These are phyloP conservation scores for Samsoniella hepiali DNA, from an alignment of 2,329 filamentous ascomycete species.

Conservation along the genomic window DNA sequence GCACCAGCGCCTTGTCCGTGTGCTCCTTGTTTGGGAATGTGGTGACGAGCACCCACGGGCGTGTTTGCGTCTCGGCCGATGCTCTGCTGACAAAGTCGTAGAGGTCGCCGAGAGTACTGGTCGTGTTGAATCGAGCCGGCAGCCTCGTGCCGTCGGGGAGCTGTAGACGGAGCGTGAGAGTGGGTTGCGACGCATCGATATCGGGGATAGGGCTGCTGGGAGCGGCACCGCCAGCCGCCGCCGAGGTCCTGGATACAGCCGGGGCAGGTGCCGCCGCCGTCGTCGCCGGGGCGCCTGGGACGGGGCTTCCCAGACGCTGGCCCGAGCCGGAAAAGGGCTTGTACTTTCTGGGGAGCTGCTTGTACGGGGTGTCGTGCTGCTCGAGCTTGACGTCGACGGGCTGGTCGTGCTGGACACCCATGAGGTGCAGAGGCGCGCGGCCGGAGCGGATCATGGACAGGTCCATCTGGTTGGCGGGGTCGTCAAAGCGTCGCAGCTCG, in stretches of 20 bases:
- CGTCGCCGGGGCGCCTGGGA: conserved; percentile 53
- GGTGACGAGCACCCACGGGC: conserved; percentile 73
- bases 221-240: background rate
- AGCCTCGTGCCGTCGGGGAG: conserved; percentile 74
- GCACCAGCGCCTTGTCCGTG: conserved; percentile 58
- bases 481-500: conserved; percentile 72
- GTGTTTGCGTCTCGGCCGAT: conserved; percentile 51
- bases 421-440: conserved; percentile 71
- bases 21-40: conserved; percentile 83
- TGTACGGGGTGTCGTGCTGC: conserved; percentile 70
- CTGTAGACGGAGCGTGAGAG: conserved; percentile 69
- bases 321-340: conserved; percentile 71
- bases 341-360: conserved; percentile 69
- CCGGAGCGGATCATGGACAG: conserved; percentile 74
- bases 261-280: conserved; percentile 28
- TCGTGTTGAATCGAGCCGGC: conserved; percentile 78
- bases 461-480: conserved; percentile 69
- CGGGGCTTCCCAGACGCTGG: conserved; percentile 72
- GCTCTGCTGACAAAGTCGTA: conserved; percentile 71
- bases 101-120: conserved; percentile 72
- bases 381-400: conserved; percentile 76
- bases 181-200: conserved; percentile 65
- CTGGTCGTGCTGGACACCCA: conserved; percentile 72
- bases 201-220: conserved; percentile 30
- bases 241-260: conserved; percentile 32